phyloP scores from a whole-genome alignment of 2,329 filamentous ascomycete species.

The Kalmusia sp. region DNA sequence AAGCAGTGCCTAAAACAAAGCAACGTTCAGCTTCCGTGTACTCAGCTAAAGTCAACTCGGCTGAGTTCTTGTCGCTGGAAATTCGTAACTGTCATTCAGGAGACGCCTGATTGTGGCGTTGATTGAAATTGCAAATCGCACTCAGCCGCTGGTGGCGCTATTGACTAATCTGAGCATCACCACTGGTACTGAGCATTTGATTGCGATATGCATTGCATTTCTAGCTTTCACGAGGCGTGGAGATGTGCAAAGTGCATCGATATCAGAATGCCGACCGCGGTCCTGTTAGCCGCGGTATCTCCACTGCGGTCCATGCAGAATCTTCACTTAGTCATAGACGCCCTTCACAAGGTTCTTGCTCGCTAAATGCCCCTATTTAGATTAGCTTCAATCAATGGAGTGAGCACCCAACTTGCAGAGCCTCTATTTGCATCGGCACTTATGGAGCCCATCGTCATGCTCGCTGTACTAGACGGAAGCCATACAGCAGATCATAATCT shows the following conservation, averaged over 20 bases:
- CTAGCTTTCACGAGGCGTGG: not conserved
- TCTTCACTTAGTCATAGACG: not conserved
- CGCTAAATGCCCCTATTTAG: not conserved
- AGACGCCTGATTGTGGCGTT: not conserved
- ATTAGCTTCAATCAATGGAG: slow-evolving; percentile 1
- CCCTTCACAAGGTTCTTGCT: not conserved
- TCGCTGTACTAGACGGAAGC: no score
- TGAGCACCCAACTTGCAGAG: not conserved
- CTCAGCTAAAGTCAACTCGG: not conserved
- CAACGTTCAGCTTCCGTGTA: not conserved
- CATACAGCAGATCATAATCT: no score
- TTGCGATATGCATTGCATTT: not conserved
- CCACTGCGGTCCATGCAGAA: no score
- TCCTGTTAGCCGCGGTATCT: no score
- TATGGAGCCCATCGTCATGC: no score
- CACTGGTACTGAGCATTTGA: not conserved
- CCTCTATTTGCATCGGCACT: no score
- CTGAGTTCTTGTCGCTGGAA: not conserved
- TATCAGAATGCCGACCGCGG: no score
- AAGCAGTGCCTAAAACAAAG: not conserved
- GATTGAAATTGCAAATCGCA: not conserved
- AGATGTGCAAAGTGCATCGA: no score
- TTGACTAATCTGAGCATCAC: not conserved
- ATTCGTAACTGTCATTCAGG: not conserved
- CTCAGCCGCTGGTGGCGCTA: slow-evolving; percentile 3